Evolutionary conservation across 257 asterid species (phyloP).

Genomic region (Coffea canephora): DNA sequence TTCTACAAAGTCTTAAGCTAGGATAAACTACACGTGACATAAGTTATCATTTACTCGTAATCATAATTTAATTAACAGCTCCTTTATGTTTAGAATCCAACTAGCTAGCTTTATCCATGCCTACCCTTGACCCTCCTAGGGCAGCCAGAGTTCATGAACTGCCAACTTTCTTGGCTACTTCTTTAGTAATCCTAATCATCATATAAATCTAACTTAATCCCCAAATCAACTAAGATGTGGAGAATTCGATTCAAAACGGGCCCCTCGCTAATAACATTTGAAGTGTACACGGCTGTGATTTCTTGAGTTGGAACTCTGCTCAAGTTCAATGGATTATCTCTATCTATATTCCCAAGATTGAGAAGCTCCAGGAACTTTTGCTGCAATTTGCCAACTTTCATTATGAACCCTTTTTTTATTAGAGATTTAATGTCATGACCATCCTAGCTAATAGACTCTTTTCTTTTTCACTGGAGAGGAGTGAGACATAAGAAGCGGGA

Average conservation of each 20-base stretch:
- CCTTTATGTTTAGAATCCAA: not conserved
- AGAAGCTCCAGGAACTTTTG: not conserved
- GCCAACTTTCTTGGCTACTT: not conserved
- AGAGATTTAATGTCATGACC: not conserved
- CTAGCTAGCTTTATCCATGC: not conserved
- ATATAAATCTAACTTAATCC: not conserved
- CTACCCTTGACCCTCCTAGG: not conserved
- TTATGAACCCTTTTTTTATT: not conserved
- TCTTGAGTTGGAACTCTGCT: not conserved
- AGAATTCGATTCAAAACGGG: not conserved
- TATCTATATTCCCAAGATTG: not conserved
- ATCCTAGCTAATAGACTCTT: no score
- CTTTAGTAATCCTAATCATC: not conserved
- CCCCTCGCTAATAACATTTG: not conserved
- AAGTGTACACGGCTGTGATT: not conserved
- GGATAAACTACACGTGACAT: not conserved
- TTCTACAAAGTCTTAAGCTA: not conserved
- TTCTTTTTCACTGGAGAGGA: no score
- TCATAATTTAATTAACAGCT: not conserved
- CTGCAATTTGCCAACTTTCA: not conserved
- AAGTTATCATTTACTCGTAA: not conserved
- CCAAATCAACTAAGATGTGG: not conserved
- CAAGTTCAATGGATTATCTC: not conserved
- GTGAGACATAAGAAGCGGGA: no score
- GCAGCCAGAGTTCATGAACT: not conserved